Percentiles rank a stretch among this genome's conserved stretches.
Evolutionary conservation across 371 early-diverging fungal species (phyloP).

Genomic region (Chytridium lagenaria): DNA sequence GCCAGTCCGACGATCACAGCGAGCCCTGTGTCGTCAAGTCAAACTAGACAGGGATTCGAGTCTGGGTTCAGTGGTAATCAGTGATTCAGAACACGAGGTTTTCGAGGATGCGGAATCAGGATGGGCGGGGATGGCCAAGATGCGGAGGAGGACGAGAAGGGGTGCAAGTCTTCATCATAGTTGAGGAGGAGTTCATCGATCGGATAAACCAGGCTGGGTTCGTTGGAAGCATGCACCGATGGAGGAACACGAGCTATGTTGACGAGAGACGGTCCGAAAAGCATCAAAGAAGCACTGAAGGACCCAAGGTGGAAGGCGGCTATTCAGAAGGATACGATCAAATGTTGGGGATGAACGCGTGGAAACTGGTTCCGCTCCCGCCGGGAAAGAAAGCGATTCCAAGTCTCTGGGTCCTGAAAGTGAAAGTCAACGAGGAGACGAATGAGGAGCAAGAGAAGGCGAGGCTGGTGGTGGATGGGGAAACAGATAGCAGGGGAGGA

Average conservation of each 20-base stretch:
- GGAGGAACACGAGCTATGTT: not conserved
- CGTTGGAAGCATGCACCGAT: too few relatives aligned
- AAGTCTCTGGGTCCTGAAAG: slow-evolving; percentile 15
- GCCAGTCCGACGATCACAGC: too few relatives aligned
- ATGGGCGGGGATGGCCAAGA: not conserved
- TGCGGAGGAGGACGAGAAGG: too few relatives aligned
- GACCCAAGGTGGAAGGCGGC: slow-evolving; percentile 10
- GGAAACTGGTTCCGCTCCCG: not conserved
- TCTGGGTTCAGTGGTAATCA: not conserved
- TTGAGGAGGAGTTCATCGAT: not conserved
- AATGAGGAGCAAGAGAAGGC: slow-evolving; percentile 19
- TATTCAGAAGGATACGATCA: slow-evolving; percentile 12
- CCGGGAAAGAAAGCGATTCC: not conserved
- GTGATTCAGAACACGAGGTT: too few relatives aligned
- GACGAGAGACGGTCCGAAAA: slow-evolving; percentile 9
- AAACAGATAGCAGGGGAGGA: slow-evolving; percentile 7
- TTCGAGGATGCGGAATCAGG: too few relatives aligned
- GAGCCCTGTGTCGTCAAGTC: too few relatives aligned
- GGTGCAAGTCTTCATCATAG: too few relatives aligned
- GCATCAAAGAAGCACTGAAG: not conserved
- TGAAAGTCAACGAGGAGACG: slow-evolving; percentile 25
- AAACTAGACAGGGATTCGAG: too few relatives aligned
- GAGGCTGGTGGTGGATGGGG: slow-evolving; percentile 8
- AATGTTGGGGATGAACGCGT: slow-evolving; percentile 11
- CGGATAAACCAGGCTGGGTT: not conserved